phyloP scores from a whole-genome alignment of 495 filamentous ascomycete species.

The Penicillium bovifimosum region DNA sequence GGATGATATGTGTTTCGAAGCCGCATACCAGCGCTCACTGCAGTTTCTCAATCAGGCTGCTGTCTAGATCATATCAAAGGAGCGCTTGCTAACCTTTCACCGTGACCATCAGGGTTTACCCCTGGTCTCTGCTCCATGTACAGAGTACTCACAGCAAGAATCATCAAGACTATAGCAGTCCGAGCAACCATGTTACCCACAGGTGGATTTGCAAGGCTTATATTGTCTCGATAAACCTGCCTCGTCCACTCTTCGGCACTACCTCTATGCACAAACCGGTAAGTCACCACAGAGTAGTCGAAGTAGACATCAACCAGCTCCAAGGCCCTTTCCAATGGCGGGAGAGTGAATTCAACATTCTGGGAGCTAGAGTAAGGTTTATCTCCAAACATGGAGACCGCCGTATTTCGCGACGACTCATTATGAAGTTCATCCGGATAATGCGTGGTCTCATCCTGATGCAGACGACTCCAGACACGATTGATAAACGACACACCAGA shows the following conservation, averaged over 20 bases:
- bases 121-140: constrained; percentile 29
- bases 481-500: constrained; percentile 45
- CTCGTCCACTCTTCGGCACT: constrained; percentile 38
- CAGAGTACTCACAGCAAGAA: constrained; percentile 40
- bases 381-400: constrained; percentile 42
- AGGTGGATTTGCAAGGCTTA: constrained; percentile 32
- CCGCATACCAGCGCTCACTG: constrained; percentile 42
- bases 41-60: not conserved
- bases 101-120: constrained; percentile 15
- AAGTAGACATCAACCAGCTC: constrained; percentile 40
- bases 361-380: constrained; percentile 33
- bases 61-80: too few relatives aligned
- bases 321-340: constrained; percentile 30
- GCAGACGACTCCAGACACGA: constrained; percentile 40
- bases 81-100: constrained; percentile 30
- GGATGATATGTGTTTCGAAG: constrained; percentile 38
- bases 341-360: constrained; percentile 30
- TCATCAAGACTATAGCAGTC: constrained; percentile 41
- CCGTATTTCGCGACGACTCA: constrained; percentile 36
- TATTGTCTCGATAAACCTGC: constrained; percentile 33
- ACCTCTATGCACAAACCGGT: constrained; percentile 40
- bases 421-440: constrained; percentile 31
- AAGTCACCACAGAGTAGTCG: constrained; percentile 45
- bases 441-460: constrained; percentile 36
- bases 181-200: constrained; percentile 35